Evolutionary conservation across 306 rosid species (phyloP), one percentile per base, ranked within the genome.

Genomic region (Luffa acutangula): DNA sequence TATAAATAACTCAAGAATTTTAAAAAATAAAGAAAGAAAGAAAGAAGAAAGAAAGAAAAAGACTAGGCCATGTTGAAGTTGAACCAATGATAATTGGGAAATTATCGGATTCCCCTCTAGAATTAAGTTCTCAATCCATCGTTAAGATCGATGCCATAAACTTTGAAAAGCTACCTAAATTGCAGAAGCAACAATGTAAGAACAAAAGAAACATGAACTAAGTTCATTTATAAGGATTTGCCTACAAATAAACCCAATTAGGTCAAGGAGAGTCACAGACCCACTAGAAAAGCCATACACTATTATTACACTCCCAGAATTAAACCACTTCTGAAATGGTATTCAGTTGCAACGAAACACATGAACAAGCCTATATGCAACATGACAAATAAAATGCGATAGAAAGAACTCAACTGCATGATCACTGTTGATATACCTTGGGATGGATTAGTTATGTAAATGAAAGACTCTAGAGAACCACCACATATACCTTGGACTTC

Each of bases 401-500:
- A 52, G 13, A 18, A 48, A 34, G 43, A 75, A 52, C 45, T 37
- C 49, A 75, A 15, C 5, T 20, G 33, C 33, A 54, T 18, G 72
- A 57, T 54, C 6, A 4, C 37, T 71, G 31, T 20, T 71, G 37
- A 45, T 71, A 71, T 71, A 34, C 65, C 34, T 56, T 39, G 65
- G 51, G 15, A 54, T 52, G 13, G 3, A 72, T 48, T 48, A 72
- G 59, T 48, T 12, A 72, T 25, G 34, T 31, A 72, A 72, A 46
- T 31, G 18, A 72, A 51, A 31, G 45, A 74, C 43, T 51, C 41
- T 51, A 1, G 45, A 25, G 59, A 78, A 15, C 78, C 78, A 46
- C 18, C 46, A 12, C 56, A 42, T 33, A 51, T 78, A 95, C 99
- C 98, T 93, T 95, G 78, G 93, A 87, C 82, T 95, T 93, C 91